Percentiles rank a stretch among this genome's conserved stretches.
phyloP scores from a whole-genome alignment of 2,329 filamentous ascomycete species.

The Alternaria rosae region DNA sequence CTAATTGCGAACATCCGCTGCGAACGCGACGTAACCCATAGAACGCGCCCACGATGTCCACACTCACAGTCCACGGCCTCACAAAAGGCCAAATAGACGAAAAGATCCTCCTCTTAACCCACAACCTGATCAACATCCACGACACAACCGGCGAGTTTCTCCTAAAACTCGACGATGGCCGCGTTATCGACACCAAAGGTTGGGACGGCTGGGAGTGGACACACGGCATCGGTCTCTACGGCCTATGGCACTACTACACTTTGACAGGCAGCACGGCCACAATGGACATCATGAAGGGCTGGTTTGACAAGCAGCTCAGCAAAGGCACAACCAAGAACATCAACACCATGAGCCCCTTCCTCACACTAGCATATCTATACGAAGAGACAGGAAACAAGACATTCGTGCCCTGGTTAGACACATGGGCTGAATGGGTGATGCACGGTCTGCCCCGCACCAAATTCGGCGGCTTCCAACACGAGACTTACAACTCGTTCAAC shows the following conservation, averaged over 20 bases:
- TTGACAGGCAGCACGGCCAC: constrained; percentile 69
- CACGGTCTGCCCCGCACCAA: constrained; percentile 75
- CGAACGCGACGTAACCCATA: background rate
- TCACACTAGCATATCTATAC: constrained; percentile 79
- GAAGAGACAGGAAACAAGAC: constrained; percentile 73
- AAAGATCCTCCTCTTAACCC: constrained; percentile 71
- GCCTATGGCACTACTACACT: constrained; percentile 82
- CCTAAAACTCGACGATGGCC: constrained; percentile 72
- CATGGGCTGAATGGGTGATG: constrained; percentile 85
- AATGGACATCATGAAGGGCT: constrained; percentile 73
- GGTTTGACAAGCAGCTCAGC: constrained; percentile 74
- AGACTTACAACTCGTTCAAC: constrained; percentile 75
- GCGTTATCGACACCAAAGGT: constrained; percentile 82
- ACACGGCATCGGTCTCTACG: constrained; percentile 80
- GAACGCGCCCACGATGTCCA: constrained; percentile 45
- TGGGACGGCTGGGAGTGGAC: constrained; percentile 89
- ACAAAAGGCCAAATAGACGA: constrained; percentile 56
- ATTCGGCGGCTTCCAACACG: constrained; percentile 77
- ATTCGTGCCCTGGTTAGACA: constrained; percentile 79
- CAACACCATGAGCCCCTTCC: constrained; percentile 82
- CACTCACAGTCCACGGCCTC: constrained; percentile 51
- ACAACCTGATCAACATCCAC: constrained; percentile 78
- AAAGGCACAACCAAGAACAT: constrained; percentile 84
- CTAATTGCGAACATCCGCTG: background rate
- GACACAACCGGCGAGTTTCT: constrained; percentile 79